phyloP scores from a whole-genome alignment of 1,284 basidiomycete species.

The Inonotus obliquus region DNA sequence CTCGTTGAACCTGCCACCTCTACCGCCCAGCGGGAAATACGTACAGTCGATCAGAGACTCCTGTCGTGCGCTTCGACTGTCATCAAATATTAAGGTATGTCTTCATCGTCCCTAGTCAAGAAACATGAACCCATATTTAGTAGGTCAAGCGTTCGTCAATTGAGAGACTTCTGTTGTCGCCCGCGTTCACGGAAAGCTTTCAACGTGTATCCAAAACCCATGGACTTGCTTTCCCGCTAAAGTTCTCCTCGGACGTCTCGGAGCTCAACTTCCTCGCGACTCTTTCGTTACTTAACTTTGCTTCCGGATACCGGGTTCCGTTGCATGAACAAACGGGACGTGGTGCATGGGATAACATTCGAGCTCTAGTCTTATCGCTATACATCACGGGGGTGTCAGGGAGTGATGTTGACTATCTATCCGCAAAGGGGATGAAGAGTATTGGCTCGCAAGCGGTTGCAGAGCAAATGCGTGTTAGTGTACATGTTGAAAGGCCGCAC shows the following conservation, averaged over 20 bases:
- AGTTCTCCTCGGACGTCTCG: constrained; percentile 61
- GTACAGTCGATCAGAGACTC: constrained; percentile 15
- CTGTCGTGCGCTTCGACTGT: constrained; percentile 7
- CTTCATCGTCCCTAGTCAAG: not conserved
- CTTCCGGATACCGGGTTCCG: constrained; percentile 69
- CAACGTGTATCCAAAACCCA: constrained; percentile 55
- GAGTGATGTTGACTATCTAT: constrained; percentile 56
- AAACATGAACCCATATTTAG: not conserved
- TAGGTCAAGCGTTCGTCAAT: constrained; percentile 56
- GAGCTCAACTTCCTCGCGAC: constrained; percentile 73
- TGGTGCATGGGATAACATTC: constrained; percentile 78
- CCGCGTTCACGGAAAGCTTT: constrained; percentile 59
- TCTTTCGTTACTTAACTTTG: constrained; percentile 76
- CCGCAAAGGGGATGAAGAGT: constrained; percentile 58
- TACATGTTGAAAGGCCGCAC: constrained; percentile 71
- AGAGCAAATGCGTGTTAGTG: constrained; percentile 61
- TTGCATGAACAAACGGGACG: constrained; percentile 65
- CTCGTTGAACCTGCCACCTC: not conserved
- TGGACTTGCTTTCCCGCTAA: constrained; percentile 70
- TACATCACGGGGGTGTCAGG: constrained; percentile 56
- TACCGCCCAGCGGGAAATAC: constrained; percentile 10
- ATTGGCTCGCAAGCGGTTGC: constrained; percentile 58
- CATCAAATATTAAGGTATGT: constrained; percentile 13
- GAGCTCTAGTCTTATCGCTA: constrained; percentile 64
- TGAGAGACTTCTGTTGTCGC: constrained; percentile 56